Evolutionary conservation across 164 flowering plant genomes (phyloP).

Genomic region (Chloranthus sessilifolius): DNA sequence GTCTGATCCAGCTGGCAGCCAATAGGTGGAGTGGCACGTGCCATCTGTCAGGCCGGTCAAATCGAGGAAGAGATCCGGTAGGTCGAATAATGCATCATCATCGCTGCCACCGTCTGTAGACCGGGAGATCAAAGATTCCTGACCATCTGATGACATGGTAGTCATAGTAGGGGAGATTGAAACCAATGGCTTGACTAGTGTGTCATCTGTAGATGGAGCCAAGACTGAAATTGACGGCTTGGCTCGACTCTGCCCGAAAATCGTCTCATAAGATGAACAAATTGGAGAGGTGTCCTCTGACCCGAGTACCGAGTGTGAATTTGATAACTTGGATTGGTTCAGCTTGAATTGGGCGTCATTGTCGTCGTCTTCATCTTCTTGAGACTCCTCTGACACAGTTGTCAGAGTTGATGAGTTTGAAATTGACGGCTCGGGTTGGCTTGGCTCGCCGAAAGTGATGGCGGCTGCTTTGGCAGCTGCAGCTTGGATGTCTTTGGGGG

Average conservation of each 20-base stretch:
- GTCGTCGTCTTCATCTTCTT: constrained; percentile 8
- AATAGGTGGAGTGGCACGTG: constrained; percentile 3
- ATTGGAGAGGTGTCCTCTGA: too few species aligned
- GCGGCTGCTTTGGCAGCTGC: constrained; percentile 53
- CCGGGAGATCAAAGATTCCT: too few species aligned
- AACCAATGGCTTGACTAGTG: too few species aligned
- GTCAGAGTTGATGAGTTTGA: constrained; percentile 11
- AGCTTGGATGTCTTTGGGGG: constrained; percentile 50
- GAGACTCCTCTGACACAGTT: constrained; percentile 5
- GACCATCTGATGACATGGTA: too few species aligned
- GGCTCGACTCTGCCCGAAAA: too few species aligned
- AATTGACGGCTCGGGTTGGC: constrained; percentile 1
- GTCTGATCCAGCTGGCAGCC: constrained; percentile 11
- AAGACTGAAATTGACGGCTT: too few species aligned
- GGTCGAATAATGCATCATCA: constrained; percentile 18
- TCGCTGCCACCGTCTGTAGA: background rate
- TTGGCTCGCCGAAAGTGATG: constrained; percentile 6
- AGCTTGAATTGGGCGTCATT: too few species aligned
- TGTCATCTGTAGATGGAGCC: too few species aligned
- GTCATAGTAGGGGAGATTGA: too few species aligned
- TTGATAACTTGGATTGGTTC: too few species aligned
- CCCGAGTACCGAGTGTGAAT: too few species aligned
- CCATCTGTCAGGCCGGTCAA: constrained; percentile 5
- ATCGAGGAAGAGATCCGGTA: constrained; percentile 28
- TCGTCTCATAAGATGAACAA: too few species aligned